Evolutionary conservation across 73 alveolate genomes (phyloP).

Genomic region (Breviolum minutum): DNA sequence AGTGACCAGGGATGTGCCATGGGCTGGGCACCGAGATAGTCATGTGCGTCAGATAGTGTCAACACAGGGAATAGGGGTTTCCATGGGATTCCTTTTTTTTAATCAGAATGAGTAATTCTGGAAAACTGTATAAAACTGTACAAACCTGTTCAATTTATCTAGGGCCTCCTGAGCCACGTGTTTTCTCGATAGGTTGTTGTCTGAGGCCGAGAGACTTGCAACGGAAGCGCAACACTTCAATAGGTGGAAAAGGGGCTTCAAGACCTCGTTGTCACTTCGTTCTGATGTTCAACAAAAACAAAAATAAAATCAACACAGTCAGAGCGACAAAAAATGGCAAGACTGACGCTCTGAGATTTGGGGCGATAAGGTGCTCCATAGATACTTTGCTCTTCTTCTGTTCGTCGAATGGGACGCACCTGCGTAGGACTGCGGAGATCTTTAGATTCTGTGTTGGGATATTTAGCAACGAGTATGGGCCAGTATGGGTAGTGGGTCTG

Average conservation of each 20-base stretch:
- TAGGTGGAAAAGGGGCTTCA: slow-evolving; percentile 52
- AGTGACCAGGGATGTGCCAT: too few species aligned
- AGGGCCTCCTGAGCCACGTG: neutral
- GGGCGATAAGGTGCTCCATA: slow-evolving; percentile 37
- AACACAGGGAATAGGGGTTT: too few species aligned
- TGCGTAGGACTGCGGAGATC: neutral
- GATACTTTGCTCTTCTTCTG: slow-evolving; percentile 29
- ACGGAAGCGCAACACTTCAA: slow-evolving; percentile 33
- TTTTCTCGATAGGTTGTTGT: neutral
- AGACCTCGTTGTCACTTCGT: neutral
- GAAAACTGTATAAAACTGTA: too few species aligned
- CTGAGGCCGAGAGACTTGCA: slow-evolving; percentile 24
- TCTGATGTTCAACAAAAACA: neutral
- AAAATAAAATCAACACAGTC: neutral
- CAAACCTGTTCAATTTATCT: too few species aligned
- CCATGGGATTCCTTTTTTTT: too few species aligned
- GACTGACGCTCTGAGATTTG: neutral
- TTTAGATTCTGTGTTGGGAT: neutral
- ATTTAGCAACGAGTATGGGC: neutral
- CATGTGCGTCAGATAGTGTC: too few species aligned
- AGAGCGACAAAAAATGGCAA: too few species aligned
- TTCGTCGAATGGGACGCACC: slow-evolving; percentile 57
- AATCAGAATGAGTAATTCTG: too few species aligned
- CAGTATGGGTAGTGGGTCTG: neutral
- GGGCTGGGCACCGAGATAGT: too few species aligned